These are phyloP conservation scores for Trametes cinnabarina DNA, from an alignment of 768 basidiomycete species.

Conservation along the genomic window DNA sequence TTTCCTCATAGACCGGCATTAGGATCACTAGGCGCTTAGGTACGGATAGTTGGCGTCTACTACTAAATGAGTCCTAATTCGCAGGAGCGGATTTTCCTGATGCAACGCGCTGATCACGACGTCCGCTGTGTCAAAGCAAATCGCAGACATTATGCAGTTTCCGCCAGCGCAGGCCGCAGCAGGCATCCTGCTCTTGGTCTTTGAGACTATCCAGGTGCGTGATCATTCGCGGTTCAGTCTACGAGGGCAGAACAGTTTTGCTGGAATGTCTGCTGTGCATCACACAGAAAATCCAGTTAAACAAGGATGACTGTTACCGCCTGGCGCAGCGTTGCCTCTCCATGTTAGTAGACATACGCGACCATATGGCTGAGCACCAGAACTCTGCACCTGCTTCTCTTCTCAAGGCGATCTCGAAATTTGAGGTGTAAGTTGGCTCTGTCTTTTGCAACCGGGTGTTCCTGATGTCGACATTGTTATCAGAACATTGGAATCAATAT, in stretches of 20 bases:
- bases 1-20: no score
- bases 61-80: no score
- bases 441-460: not conserved
- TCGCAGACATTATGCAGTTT: constrained; percentile 38
- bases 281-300: constrained; percentile 32
- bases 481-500: constrained; percentile 40
- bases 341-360: constrained; percentile 42
- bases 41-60: no score
- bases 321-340: constrained; percentile 41
- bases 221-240: not conserved
- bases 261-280: not conserved
- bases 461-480: not conserved
- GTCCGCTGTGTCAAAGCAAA: constrained; percentile 30
- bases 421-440: constrained; percentile 36
- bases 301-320: constrained; percentile 40
- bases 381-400: constrained; percentile 41
- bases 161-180: constrained; percentile 44
- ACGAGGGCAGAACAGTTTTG: no score
- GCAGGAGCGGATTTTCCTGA: no score
- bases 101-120: constrained; percentile 30
- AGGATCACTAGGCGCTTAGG: no score
- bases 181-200: constrained; percentile 40
- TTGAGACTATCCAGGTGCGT: constrained; percentile 45
- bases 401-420: constrained; percentile 39
- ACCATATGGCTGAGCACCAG: constrained; percentile 46